Evolutionary conservation across 2,329 filamentous ascomycete genomes (phyloP).

Genomic region (Aspergillus chevalieri): DNA sequence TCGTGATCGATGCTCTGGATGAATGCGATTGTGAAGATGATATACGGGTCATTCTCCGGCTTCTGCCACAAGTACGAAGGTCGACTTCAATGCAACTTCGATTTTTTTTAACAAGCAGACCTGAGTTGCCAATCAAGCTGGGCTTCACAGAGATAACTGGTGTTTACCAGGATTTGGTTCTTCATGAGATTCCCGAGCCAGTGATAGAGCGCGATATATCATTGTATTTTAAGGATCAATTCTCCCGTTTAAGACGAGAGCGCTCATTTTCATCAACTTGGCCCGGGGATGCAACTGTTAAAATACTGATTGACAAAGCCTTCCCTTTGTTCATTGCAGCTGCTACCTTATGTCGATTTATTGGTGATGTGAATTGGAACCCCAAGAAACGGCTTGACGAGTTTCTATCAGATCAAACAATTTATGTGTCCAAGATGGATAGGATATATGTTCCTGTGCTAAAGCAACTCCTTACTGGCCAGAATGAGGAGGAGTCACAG

Average conservation of each 20-base stretch:
- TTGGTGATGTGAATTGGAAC: background rate
- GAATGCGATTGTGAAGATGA: background rate
- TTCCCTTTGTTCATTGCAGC: constrained; percentile 2
- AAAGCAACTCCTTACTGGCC: constrained; percentile 8
- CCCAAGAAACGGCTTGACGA: constrained; percentile 10
- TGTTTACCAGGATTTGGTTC: background rate
- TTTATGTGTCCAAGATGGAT: constrained; percentile 13
- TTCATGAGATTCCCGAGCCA: constrained; percentile 9
- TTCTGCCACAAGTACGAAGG: background rate
- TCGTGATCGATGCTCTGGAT: background rate
- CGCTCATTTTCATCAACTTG: constrained; percentile 4
- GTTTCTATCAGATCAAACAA: constrained; percentile 5
- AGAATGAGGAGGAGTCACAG: constrained; percentile 6
- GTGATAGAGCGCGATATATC: constrained; percentile 15
- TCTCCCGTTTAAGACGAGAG: constrained; percentile 6
- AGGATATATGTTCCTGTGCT: constrained; percentile 18
- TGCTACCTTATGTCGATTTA: constrained; percentile 4
- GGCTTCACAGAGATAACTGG: background rate
- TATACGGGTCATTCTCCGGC: background rate
- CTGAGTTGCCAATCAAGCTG: background rate
- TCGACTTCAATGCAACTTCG: background rate
- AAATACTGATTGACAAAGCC: background rate
- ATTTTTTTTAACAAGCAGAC: background rate
- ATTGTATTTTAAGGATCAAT: constrained; percentile 9
- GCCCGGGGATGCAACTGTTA: background rate